Base-by-base conservation (phyloP, 2,329 filamentous ascomycete genomes). In the Aspergillus pseudoglaucus region DNA sequence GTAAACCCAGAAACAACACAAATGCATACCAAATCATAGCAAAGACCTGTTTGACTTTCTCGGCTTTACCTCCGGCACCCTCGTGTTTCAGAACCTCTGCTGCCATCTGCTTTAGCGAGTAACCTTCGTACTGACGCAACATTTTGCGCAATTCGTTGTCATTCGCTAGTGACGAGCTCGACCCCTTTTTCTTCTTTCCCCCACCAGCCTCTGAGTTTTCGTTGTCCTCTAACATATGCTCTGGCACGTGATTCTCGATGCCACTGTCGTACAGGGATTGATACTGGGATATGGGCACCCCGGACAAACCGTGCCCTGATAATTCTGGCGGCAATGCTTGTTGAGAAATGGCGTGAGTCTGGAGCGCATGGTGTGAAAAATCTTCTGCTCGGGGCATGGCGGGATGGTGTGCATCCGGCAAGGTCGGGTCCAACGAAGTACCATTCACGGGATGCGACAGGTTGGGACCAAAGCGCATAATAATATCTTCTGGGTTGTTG, bases 21-120 rank as follows among this genome's bases (percentile, higher is more conserved):
- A 23, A 53, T 17, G 32, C 69, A 59, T 67, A 75, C 73, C 73
- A 76, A 47, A 75, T 68, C 73, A 76, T 76, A 33, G 73, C 73
- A 59, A 76, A 76, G 47, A 76, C 72, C 58, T 76, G 73, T 56
- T 76, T 76, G 37, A 74, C 71, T 54, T 76, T 76, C 54, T 76
- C 73, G 14, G 73, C 72, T 57, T 74, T 75, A 12, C 73, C 73
- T 22, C 74, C 73, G 35, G 66, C 65, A 14, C 73, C 71, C 60
- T 76, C 74, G 50, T 75, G 71, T 48, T 72, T 73, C 55, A 75
- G 65, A 6, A 76, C 73, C 54, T 75, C 71, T 6, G 64, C 61
- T 4, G 74, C 74, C 61, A 76, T 74, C 48, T 75, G 69, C 50
- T 72, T 69, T 39, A 76, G 52, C 3, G 59, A 61, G 51, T 69